Evolutionary conservation across 495 filamentous ascomycete species (phyloP).

Genomic region (Penicillium pulvis): DNA sequence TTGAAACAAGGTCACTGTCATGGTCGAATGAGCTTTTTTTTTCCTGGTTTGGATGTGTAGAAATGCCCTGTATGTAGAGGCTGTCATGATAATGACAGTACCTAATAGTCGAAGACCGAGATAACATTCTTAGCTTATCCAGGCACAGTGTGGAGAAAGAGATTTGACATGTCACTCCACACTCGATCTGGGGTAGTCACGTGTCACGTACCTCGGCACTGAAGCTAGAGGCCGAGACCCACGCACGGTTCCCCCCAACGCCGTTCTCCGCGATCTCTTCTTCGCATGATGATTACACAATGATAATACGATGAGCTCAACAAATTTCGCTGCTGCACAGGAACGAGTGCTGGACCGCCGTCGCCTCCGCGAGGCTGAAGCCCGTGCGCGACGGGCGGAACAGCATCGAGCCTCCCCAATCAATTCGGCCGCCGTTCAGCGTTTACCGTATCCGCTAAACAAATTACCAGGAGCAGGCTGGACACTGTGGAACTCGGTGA

Average conservation of each 20-base stretch:
- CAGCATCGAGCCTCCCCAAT: constrained; percentile 61
- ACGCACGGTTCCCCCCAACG: constrained; percentile 10
- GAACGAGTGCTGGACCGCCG: constrained; percentile 79
- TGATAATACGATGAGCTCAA: constrained; percentile 64
- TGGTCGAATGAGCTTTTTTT: not conserved
- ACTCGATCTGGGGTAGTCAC: constrained; percentile 24
- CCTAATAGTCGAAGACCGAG: no score
- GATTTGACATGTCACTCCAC: not conserved
- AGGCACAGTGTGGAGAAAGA: no score
- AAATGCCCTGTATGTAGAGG: not conserved
- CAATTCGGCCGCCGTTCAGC: constrained; percentile 50
- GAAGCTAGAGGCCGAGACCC: constrained; percentile 37
- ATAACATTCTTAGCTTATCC: no score
- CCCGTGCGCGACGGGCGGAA: constrained; percentile 55
- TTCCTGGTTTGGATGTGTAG: not conserved
- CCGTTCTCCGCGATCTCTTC: constrained; percentile 14
- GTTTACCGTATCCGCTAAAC: constrained; percentile 66
- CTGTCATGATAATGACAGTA: not conserved
- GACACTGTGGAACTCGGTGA: constrained; percentile 68
- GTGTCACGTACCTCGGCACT: constrained; percentile 40
- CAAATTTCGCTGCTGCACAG: constrained; percentile 84
- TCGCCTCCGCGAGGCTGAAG: constrained; percentile 65
- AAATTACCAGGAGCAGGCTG: constrained; percentile 57
- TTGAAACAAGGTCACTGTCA: not conserved
- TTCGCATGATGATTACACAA: constrained; percentile 19